Base-by-base conservation (phyloP, 164 flowering plant genomes). In the Aristolochia fimbriata region DNA sequence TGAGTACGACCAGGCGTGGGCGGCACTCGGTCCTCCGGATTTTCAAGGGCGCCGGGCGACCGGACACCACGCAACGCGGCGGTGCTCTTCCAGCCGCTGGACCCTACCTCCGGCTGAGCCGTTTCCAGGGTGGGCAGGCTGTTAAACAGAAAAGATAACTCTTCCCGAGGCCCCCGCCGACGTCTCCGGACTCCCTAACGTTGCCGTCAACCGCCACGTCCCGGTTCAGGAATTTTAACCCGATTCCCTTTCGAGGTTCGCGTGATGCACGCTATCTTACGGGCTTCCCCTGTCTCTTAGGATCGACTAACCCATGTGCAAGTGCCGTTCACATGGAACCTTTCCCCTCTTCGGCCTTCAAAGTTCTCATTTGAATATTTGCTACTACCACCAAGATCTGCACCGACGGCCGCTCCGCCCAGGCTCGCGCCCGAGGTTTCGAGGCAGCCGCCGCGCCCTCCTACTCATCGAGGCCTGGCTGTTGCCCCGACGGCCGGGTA, bases 141-240 rank as follows among this genome's bases (percentile, higher is more conserved):
- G 30, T 27, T 27, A 27, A 27, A 27, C 30, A 27, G 30, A 27
- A 27, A 27, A 27, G 30, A 27, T 27, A 27, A 27, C 30, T 27
- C 30, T 27, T 27, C 30, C 30, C 30, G 30, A 27, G 30, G 30
- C 30, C 30, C 30, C 30, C 30, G 30, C 30, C 30, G 30, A 76
- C 60, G 74, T 73, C 74, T 73, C 66, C 57, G 59, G 55, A 70
- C 72, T 70, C 59, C 68, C 75, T 68, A 68, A 68, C 71, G 52
- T 70, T 69, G 66, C 61, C 67, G 60, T 70, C 66, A 48, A 16
- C 72, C 67, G 61, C 76, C 75, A 60, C 69, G 62, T 74, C 72
- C 70, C 61, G 63, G 68, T 70, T 73, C 59, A 61, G 70, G 65
- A 72, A 69, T 74, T 74, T 71, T 74, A 71, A 74, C 73, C 64